Evolutionary conservation across 2,329 filamentous ascomycete genomes (phyloP), one percentile per base, ranked within the genome.

Genomic region (Mycosphaerelloides madeirae): DNA sequence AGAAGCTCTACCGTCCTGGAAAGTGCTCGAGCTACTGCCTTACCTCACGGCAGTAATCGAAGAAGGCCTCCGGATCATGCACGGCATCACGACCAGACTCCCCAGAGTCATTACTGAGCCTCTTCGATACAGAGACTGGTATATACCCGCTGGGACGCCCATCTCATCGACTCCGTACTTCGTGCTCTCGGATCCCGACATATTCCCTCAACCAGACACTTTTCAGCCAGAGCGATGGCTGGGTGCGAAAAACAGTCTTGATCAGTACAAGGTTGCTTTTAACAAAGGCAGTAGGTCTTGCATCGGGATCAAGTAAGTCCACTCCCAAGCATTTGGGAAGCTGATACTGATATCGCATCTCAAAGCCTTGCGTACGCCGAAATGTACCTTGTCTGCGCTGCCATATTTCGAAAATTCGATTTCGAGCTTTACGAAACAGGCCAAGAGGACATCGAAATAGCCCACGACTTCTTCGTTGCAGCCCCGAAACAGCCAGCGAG

Each of bases 161-260:
- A 22, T 65, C 49, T 25, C 57, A 45, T 32, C 62, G 59, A 43
- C 63, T 50, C 11, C 58, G 6, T 36, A 40, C 19, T 44, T 62
- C 35, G 50, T 65, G 6, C 63, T 65, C 39, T 57, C 54, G 43
- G 62, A 66, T 29, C 44, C 50, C 3, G 36, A 41, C 2, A 55
- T 66, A 7, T 66, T 65, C 38, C 12, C 18, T 15, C 45, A 55
- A 1, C 62, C 67, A 0, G 64, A 68, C 9, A 45, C 54, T 0
- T 76, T 69, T 46, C 49, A 54, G 19, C 71, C 72, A 0, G 71
- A 74, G 42, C 54, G 73, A 15, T 75, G 72, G 72, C 44, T 74
- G 38, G 43, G 22, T 4, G 13, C 5, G 20, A 38, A 36, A 14
- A 28, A 16, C n/a, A n/a, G n/a, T n/a, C 22, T 43, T 18, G 25